phyloP scores from a whole-genome alignment of 2,329 filamentous ascomycete species.

The Xylaria hypoxylon region DNA sequence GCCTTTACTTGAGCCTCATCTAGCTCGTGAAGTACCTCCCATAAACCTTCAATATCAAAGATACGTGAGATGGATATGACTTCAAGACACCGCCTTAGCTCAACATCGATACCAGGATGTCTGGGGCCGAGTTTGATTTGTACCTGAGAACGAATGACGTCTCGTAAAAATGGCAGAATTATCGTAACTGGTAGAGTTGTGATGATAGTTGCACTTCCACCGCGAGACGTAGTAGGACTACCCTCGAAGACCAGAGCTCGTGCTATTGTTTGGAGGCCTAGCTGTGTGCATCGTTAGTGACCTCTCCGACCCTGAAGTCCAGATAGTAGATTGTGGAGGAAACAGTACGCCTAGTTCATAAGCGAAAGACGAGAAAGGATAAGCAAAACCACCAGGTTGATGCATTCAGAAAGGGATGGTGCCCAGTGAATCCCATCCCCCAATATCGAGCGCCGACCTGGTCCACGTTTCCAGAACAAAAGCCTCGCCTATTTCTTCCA shows the following conservation, averaged over 20 bases:
- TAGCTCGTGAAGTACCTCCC: slow-evolving; percentile 67
- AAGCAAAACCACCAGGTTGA: too few relatives aligned
- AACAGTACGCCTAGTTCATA: not conserved
- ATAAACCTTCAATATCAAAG: slow-evolving; percentile 69
- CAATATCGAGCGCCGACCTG: too few relatives aligned
- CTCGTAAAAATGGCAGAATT: slow-evolving; percentile 57
- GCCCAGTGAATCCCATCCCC: not conserved
- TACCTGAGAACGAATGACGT: slow-evolving; percentile 56
- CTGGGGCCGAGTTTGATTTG: slow-evolving; percentile 38
- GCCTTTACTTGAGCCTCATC: slow-evolving; percentile 47
- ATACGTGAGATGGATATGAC: slow-evolving; percentile 66
- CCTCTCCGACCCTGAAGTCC: too few relatives aligned
- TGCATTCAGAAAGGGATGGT: not conserved
- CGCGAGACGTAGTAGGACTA: slow-evolving; percentile 6
- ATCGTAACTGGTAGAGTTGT: slow-evolving; percentile 60
- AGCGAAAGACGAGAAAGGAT: not conserved
- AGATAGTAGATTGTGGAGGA: not conserved
- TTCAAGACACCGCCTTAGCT: slow-evolving; percentile 57
- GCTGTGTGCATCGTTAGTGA: slow-evolving; percentile 36
- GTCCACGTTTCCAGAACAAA: not conserved
- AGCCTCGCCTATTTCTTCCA: too few relatives aligned
- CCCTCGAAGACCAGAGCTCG: slow-evolving; percentile 51
- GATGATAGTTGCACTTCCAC: slow-evolving; percentile 56
- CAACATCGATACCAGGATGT: slow-evolving; percentile 36
- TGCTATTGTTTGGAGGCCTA: slow-evolving; percentile 63